These are phyloP conservation scores for Lenwebbia sp. DNA, from an alignment of 345 rosid species.

Conservation along the genomic window DNA sequence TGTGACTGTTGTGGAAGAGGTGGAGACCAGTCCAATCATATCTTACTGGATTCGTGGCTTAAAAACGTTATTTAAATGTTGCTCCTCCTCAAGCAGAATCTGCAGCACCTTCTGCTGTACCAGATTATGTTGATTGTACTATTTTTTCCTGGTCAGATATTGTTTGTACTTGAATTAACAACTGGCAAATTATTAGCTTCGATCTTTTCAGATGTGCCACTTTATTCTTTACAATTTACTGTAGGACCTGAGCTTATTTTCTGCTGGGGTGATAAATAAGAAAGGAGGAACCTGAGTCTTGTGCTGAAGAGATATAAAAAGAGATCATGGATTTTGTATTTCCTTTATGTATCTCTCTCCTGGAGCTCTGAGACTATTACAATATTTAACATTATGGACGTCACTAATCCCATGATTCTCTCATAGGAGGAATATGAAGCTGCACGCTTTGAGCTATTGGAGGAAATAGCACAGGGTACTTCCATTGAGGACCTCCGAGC, in stretches of 20 bases:
- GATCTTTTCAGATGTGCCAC: background rate
- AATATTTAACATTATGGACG: background rate
- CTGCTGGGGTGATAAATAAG: too few species aligned
- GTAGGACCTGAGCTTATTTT: background rate
- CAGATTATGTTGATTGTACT: background rate
- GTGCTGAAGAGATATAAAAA: background rate
- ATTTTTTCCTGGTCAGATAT: background rate
- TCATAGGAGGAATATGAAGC: slow-evolving; percentile 86
- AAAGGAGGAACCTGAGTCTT: background rate
- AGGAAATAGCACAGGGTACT: slow-evolving; percentile 72
- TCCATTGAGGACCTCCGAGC: slow-evolving; percentile 66
- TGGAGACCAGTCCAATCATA: background rate
- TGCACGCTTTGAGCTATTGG: slow-evolving; percentile 78
- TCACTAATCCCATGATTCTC: background rate
- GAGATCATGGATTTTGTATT: background rate
- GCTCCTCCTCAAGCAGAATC: background rate
- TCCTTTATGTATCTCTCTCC: background rate
- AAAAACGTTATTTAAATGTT: background rate
- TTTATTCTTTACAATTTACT: background rate
- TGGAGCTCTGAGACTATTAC: background rate
- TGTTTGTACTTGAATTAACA: background rate
- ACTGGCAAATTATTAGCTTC: background rate
- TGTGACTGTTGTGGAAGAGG: background rate
- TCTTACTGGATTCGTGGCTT: background rate
- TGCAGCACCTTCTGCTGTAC: background rate